Evolutionary conservation across 805 yeast genomes (phyloP).

Genomic region (Wickerhamomyces silvicola): DNA sequence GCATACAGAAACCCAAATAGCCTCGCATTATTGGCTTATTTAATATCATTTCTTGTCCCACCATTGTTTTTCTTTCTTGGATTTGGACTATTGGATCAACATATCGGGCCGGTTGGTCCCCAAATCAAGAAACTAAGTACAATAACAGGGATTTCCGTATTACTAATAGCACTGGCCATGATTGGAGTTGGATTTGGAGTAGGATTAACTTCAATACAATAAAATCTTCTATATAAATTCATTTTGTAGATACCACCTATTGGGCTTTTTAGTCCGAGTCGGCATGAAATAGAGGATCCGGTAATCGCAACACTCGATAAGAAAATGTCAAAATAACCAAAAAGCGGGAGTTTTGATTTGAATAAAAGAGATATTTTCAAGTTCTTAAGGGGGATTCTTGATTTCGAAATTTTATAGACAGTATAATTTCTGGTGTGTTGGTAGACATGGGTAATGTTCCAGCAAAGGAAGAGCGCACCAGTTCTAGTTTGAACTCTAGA

Average conservation of each 20-base stretch:
- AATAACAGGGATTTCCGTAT: conserved; percentile 12
- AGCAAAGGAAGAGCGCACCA: conserved; percentile 32
- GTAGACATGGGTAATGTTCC: conserved; percentile 50
- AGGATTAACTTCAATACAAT: conserved; percentile 23
- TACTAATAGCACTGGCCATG: conserved; percentile 27
- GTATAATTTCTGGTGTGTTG: too few species aligned
- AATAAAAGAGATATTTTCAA: too few species aligned
- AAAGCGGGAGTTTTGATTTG: too few species aligned
- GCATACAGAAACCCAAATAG: not conserved
- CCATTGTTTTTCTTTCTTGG: conserved; percentile 25
- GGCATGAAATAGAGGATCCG: too few species aligned
- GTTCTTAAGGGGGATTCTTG: too few species aligned
- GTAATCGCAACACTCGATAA: too few species aligned
- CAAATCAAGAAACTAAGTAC: conserved; percentile 14
- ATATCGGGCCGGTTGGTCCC: conserved; percentile 6
- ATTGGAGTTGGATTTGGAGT: conserved; percentile 42
- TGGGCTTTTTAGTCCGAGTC: too few species aligned
- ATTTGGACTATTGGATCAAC: conserved; percentile 17
- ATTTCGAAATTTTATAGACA: too few species aligned
- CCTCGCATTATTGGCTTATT: conserved; percentile 9
- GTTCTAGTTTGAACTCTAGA: conserved; percentile 7
- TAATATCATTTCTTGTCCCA: conserved; percentile 19
- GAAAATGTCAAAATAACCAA: too few species aligned
- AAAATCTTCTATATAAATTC: not conserved
- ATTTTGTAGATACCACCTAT: too few species aligned